Base-by-base conservation (phyloP, 495 filamentous ascomycete species). In the Hypoxylon trugodes region DNA sequence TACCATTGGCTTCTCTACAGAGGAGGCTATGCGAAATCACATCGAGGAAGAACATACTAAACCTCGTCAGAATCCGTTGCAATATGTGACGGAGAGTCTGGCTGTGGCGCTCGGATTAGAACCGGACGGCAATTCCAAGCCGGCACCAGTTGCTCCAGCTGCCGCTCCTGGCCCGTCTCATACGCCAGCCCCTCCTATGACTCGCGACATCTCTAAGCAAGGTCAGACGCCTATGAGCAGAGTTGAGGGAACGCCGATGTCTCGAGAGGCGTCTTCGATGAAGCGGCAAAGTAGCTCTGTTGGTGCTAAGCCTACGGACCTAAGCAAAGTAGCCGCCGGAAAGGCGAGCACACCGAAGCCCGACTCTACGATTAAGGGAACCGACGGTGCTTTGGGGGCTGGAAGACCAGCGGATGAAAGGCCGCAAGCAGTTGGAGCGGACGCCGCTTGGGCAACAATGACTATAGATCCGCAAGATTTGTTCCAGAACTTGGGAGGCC, bases 31-130 rank as follows among this genome's bases (percentile, higher is more conserved):
- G 43, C 74, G 78, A 15, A 68, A 69, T 8, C 86, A 89, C 63
- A 69, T 69, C 13, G 74, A 81, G 22, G 79, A 84, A 25, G 84
- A 83, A 66, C 86, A 89, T 47, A 63, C 78, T 32, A 80, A 77
- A 50, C 82, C 82, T 15, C 71, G 78, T 1, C 76, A 81, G 36
- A 74, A 89, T 52, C 82, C 86, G 0, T n/a, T 78, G 4, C 75
- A 76, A 25, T 89, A 77, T 57, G 69, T 75, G 9, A 33, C 77
- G 7, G 83, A 86, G 13, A 76, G 71, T 22, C 64, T 83, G 9
- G 78, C 80, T 7, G 35, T 63, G 24, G 67, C 71, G 2, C 64
- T 84, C 2, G 79, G 75, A 16, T 59, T 85, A 33, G 82, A 85
- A 58, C 16, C 69, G 33, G 76, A 85, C 30, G 82, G 80, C n/a